These are phyloP conservation scores for Aspergillus amoenus DNA, from an alignment of 2,329 filamentous ascomycete species.

Conservation along the genomic window DNA sequence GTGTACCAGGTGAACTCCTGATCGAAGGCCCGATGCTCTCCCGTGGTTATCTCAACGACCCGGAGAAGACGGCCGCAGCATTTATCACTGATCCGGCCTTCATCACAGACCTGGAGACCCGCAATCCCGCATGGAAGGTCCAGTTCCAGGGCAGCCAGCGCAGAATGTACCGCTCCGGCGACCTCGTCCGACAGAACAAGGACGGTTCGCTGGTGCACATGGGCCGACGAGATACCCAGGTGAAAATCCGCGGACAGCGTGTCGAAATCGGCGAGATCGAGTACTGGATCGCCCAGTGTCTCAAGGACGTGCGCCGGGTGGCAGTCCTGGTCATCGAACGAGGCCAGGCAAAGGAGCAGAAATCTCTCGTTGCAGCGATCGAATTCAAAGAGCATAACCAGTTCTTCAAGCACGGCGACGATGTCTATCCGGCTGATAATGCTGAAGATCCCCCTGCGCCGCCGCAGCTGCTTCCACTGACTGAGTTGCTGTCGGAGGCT, in stretches of 20 bases:
- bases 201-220: background rate
- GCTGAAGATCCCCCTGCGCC: background rate
- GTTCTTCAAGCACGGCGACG: background rate
- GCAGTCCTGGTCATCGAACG: background rate
- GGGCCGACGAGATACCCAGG: background rate
- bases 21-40: slow-evolving; percentile 30
- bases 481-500: background rate
- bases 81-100: slow-evolving; percentile 22
- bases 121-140: background rate
- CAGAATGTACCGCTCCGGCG: background rate
- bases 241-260: background rate
- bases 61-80: slow-evolving; percentile 18
- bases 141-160: background rate
- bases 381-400: background rate
- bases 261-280: background rate
- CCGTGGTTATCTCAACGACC: slow-evolving; percentile 26
- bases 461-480: background rate
- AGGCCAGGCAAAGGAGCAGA: background rate
- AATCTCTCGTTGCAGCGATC: background rate
- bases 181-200: background rate
- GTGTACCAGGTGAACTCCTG: slow-evolving; percentile 18
- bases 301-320: background rate
- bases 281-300: background rate
- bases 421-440: background rate
- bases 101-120: background rate